Evolutionary conservation across 2,329 filamentous ascomycete genomes (phyloP).

Genomic region (Aaosphaeria arxii): DNA sequence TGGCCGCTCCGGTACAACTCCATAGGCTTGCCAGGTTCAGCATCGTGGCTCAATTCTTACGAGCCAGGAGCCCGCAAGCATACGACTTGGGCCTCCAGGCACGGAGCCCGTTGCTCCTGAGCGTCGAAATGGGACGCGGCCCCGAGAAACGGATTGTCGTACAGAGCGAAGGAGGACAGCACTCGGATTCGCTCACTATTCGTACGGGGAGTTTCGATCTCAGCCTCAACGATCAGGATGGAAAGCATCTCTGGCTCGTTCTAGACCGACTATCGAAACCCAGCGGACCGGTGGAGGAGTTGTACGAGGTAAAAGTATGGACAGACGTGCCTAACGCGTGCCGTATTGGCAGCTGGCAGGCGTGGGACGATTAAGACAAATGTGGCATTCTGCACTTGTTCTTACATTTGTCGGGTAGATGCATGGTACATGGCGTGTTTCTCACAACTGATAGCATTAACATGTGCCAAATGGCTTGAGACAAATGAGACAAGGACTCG

Average conservation of each 20-base stretch:
- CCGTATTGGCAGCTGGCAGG: slow-evolving; percentile 45
- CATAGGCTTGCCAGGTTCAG: slow-evolving; percentile 61
- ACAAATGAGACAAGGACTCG: too few species aligned
- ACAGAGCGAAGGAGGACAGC: slow-evolving; percentile 69
- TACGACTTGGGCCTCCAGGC: slow-evolving; percentile 24
- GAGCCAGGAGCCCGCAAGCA: slow-evolving; percentile 24
- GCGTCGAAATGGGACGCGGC: slow-evolving; percentile 69
- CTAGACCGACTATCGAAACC: slow-evolving; percentile 72
- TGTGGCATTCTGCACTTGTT: too few species aligned
- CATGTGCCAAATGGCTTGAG: too few species aligned
- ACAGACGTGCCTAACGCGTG: slow-evolving; percentile 45
- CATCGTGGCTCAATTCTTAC: slow-evolving; percentile 50
- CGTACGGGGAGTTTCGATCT: slow-evolving; percentile 74
- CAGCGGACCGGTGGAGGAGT: slow-evolving; percentile 44
- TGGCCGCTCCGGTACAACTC: slow-evolving; percentile 52
- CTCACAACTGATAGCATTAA: too few species aligned
- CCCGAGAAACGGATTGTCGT: slow-evolving; percentile 65
- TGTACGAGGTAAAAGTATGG: slow-evolving; percentile 50
- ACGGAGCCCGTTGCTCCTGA: slow-evolving; percentile 62
- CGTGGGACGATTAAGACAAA: slow-evolving; percentile 19
- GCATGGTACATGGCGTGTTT: too few species aligned
- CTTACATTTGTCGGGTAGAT: too few species aligned
- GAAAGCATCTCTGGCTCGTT: slow-evolving; percentile 66
- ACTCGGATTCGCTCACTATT: slow-evolving; percentile 65
- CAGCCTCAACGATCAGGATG: slow-evolving; percentile 50